Evolutionary conservation across 2,329 filamentous ascomycete species (phyloP), one percentile per base, ranked within the genome.

Genomic region (Hypomyces perniciosus): DNA sequence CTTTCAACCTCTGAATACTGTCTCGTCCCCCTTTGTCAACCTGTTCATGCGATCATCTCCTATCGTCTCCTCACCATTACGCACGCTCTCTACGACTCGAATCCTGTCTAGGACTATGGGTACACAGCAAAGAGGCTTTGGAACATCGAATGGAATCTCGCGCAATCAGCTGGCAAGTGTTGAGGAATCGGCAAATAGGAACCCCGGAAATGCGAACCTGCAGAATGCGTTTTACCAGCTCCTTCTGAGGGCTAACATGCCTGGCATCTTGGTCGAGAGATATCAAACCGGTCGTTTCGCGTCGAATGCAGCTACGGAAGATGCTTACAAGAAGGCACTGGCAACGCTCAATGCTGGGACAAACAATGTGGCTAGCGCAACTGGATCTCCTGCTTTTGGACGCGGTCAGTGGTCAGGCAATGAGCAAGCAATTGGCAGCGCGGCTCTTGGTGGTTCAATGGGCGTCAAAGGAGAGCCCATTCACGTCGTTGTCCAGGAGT

Each of bases 211-310:
- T 68, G 86, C 90, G 29, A 87, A 86, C 40, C 85, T 90, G 20
- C 93, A 99, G 68, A 93, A 92, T 66, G 86, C 88, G 12, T 96
- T 99, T 68, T 99, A 99, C 66, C 86, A 92, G 65, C 85, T 91
- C 42, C 80, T 99, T 10, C 77, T 96, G 50, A 87, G 88, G 65
- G 90, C 92, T 46, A 93, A 95, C 63, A 91, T 96, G 87, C 89
- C 92, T 13, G 86, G 90, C 46, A 95, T 99, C 56, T 76, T 99
- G 51, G 80, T 96, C 53, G 90, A 97, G 69, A 80, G 93, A 62
- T 93, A 96, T 68, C 84, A 90, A 65, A 90, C 86, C 12, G 88
- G 88, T 55, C 83, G 86, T 50, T 99, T 91, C 66, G 91, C 91
- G 8, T 83, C 82, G 20, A 96, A 92, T 65, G 68, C 83, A 12